Base-by-base conservation (phyloP, 129 eudicot species). In the Helianthus tuberosus region DNA sequence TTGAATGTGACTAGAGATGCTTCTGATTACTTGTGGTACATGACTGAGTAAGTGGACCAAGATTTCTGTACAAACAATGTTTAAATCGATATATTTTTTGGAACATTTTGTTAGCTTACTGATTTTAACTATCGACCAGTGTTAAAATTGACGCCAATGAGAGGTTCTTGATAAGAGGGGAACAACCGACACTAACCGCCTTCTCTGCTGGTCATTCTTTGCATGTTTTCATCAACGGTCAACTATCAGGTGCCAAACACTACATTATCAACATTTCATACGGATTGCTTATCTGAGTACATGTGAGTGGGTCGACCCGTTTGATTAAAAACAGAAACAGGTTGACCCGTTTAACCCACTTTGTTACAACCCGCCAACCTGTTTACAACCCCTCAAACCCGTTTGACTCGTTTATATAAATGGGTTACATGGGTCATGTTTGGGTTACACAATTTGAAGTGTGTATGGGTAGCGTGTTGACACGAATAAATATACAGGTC, bases 141-240 rank as follows among this genome's bases (percentile, higher is more conserved):
- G 99, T 95, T 77, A 77, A 23, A 76, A 82, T 95, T 3, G 89
- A 82, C 64, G 35, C 86, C n/a, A 61, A 70, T 50, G 99, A 95
- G 77, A 81, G 88, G 69, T 95, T 91, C 81, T 72, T 95, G 84
- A 80, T 78, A 78, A 81, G 84, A 36, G 91, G 93, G 25, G 64
- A 91, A 62, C 85, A 84, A 84, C 99, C 97, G 20, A 85, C 83
- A 73, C 88, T 95, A 29, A 86, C 88, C 0, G 97, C 87, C 71
- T 46, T 81, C 39, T 94, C 98, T 62, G 98, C 98, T 27, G 98
- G 98, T 41, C 98, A 90, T 65, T 96, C 98, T 55, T 86, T 94
- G 87, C 97, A 94, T 71, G 97, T 91, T 57, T 94, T 88, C 76
- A 81, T 95, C 84, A 91, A 95, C 23, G 97, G 96, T 54, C 89